Evolutionary conservation across 768 basidiomycete species (phyloP).

Genomic region (Suillus spraguei): DNA sequence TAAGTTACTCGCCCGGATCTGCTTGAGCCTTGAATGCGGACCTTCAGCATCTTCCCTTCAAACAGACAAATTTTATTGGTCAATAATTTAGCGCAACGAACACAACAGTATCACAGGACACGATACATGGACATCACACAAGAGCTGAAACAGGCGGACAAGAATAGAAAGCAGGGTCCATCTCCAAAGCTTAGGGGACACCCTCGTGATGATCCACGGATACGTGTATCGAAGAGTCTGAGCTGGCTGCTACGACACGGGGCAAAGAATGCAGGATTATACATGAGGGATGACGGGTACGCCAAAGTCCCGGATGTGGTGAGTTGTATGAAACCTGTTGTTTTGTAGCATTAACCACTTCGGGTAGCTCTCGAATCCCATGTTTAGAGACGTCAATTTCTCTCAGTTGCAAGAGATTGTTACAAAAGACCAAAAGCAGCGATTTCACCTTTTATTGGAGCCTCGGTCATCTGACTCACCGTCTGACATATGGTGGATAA

Average conservation of each 20-base stretch:
- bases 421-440: slow-evolving; percentile 62
- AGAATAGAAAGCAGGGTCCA: slow-evolving; percentile 17
- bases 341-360: slow-evolving; percentile 12
- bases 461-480: slow-evolving; percentile 34
- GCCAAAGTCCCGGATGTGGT: slow-evolving; percentile 84
- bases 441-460: slow-evolving; percentile 63
- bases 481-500: slow-evolving; percentile 74
- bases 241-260: slow-evolving; percentile 94
- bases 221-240: slow-evolving; percentile 81
- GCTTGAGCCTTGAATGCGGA: slow-evolving; percentile 20
- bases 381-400: slow-evolving; percentile 62
- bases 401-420: slow-evolving; percentile 63
- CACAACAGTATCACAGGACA: not conserved
- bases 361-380: slow-evolving; percentile 67
- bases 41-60: slow-evolving; percentile 5
- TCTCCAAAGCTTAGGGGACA: slow-evolving; percentile 57
- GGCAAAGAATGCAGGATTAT: slow-evolving; percentile 71
- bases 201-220: slow-evolving; percentile 64
- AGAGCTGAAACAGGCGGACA: slow-evolving; percentile 14
- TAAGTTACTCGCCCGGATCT: not conserved
- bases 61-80: not conserved
- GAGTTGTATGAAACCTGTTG: slow-evolving; percentile 31
- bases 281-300: slow-evolving; percentile 84
- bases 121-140: slow-evolving; percentile 10
- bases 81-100: not conserved